Conservation (phyloP, 2,329 filamentous ascomycete species). For the Monosporascus sp. region DNA sequence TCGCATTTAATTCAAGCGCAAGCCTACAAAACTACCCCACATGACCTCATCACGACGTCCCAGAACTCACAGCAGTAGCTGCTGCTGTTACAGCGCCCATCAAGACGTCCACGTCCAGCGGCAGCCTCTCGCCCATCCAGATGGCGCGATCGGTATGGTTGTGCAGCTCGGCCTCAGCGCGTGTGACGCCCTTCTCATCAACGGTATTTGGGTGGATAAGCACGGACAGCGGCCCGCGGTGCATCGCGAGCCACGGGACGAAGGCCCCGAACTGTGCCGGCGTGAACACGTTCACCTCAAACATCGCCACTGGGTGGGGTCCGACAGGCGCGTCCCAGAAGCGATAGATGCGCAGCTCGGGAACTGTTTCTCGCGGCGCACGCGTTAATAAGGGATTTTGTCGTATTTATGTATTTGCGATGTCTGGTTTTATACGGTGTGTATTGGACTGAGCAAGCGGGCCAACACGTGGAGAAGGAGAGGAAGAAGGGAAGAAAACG, state of each 20-base stretch:
- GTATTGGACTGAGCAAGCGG: not conserved
- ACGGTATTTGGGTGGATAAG: slow-evolving; percentile 77
- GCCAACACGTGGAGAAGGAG: not conserved
- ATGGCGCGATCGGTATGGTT: slow-evolving; percentile 66
- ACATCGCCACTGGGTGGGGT: slow-evolving; percentile 82
- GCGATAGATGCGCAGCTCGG: slow-evolving; percentile 75
- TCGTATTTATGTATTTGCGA: not conserved
- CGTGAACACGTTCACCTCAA: slow-evolving; percentile 84
- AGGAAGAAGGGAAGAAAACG: slow-evolving; percentile 18
- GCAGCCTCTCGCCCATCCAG: slow-evolving; percentile 66
- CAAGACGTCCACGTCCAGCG: slow-evolving; percentile 52
- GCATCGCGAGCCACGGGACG: slow-evolving; percentile 76
- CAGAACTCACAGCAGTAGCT: not conserved
- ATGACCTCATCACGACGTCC: no score
- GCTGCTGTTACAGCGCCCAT: slow-evolving; percentile 18
- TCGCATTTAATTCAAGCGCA: no score
- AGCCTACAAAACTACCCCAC: no score
- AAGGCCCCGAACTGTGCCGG: slow-evolving; percentile 88
- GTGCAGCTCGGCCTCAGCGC: slow-evolving; percentile 31
- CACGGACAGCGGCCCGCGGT: slow-evolving; percentile 72
- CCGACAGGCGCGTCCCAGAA: slow-evolving; percentile 75
- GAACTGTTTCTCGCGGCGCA: slow-evolving; percentile 47
- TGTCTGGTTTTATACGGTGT: not conserved
- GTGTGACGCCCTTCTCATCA: slow-evolving; percentile 24
- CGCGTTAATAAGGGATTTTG: not conserved